Conservation (phyloP, 495 filamentous ascomycete genomes). For the Clavariopsis aquatica region DNA sequence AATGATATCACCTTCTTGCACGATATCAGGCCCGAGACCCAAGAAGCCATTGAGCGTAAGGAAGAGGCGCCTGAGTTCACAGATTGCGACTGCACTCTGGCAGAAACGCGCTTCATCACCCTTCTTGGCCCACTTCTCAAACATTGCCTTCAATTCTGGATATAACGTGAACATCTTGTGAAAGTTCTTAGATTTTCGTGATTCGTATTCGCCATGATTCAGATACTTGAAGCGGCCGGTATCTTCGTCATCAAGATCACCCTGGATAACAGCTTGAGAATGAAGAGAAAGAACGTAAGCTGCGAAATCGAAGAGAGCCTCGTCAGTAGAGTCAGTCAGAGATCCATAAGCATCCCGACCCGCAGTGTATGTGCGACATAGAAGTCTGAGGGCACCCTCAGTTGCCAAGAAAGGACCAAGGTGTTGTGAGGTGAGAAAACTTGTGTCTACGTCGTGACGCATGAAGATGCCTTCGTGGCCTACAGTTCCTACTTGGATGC, state of each 20-base stretch:
- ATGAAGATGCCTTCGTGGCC: not conserved
- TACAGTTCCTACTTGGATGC: conserved; percentile 1
- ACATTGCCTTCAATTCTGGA: not conserved
- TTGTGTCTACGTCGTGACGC: not conserved
- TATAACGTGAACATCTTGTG: not conserved
- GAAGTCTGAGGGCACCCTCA: not conserved
- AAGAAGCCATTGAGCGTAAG: conserved; percentile 7
- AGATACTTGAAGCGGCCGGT: not conserved
- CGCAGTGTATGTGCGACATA: not conserved
- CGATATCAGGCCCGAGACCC: not conserved
- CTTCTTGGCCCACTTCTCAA: not conserved
- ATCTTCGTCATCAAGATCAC: not conserved
- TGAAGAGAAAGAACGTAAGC: not conserved
- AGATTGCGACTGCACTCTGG: not conserved
- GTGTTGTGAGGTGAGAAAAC: not conserved
- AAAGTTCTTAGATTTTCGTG: not conserved
- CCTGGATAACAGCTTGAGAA: not conserved
- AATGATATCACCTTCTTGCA: conserved; percentile 3
- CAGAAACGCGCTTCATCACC: not conserved
- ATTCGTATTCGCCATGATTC: not conserved
- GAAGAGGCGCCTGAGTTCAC: conserved; percentile 1
- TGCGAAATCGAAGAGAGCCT: not conserved
- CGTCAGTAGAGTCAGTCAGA: not conserved
- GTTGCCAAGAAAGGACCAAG: not conserved
- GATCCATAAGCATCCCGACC: not conserved